phyloP scores from a whole-genome alignment of 768 basidiomycete species.

The Pleurotus sapidus region DNA sequence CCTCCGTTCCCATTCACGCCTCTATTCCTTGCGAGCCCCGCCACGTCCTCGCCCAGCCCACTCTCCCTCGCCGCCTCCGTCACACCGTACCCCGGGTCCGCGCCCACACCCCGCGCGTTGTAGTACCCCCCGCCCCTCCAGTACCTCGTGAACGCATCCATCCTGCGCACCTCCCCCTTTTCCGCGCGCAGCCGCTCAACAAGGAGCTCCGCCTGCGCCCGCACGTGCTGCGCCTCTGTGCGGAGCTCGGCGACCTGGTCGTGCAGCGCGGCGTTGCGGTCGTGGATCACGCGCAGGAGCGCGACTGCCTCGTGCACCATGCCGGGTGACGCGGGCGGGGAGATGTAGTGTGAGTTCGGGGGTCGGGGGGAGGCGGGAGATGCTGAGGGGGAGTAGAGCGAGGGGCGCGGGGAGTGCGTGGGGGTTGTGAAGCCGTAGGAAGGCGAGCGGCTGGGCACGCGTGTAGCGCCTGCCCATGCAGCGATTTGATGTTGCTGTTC shows the following conservation, averaged over 20 bases:
- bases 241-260: not conserved
- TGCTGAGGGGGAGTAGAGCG: not conserved
- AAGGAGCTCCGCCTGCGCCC: not conserved
- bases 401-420: not conserved
- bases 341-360: not conserved
- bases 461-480: not conserved
- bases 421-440: not conserved
- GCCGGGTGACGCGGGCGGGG: not conserved
- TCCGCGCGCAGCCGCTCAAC: not conserved
- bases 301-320: not conserved
- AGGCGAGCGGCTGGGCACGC: not conserved
- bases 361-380: not conserved
- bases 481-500: no score
- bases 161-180: not conserved
- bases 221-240: not conserved
- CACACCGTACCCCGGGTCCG: not conserved
- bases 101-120: not conserved
- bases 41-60: not conserved
- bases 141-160: conserved; percentile 1
- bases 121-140: conserved; percentile 4
- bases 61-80: not conserved
- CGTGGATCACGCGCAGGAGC: not conserved
- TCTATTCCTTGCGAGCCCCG: not conserved
- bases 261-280: not conserved
- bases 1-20: not conserved